phyloP scores from a whole-genome alignment of 352 stramenopile species.

The Pythium inflatum region DNA sequence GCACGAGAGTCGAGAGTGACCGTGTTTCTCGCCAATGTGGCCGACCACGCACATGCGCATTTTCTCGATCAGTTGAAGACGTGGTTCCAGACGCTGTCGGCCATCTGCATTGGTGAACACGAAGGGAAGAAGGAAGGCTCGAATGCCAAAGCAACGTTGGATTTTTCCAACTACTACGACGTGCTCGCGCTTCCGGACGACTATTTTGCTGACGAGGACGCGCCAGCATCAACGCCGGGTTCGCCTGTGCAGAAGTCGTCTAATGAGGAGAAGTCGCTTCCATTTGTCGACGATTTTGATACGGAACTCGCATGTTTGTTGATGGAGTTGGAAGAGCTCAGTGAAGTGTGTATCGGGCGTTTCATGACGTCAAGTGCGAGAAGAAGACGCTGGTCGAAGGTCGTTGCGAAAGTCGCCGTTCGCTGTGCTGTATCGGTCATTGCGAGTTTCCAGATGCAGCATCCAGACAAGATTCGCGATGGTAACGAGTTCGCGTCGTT shows the following conservation, averaged over 20 bases:
- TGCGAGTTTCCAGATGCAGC: conserved; percentile 27
- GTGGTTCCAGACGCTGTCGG: background rate
- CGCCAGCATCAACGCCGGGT: background rate
- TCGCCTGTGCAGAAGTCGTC: background rate
- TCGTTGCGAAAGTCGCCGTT: conserved; percentile 37
- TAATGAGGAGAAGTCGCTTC: conserved; percentile 9
- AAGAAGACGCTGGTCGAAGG: conserved; percentile 41
- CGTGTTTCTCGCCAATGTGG: background rate
- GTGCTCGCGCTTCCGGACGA: conserved; percentile 5
- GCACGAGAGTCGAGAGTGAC: background rate
- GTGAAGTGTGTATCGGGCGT: conserved; percentile 30
- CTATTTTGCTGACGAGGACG: conserved; percentile 9
- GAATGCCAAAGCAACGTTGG: background rate
- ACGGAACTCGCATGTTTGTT: conserved; percentile 35
- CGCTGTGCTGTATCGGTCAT: conserved; percentile 30
- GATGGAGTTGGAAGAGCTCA: conserved; percentile 31
- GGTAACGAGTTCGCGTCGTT: background rate
- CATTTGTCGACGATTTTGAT: conserved; percentile 32
- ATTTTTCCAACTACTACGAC: conserved; percentile 1
- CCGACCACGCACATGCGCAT: conserved; percentile 16
- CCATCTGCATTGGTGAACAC: background rate
- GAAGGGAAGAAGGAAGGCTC: background rate
- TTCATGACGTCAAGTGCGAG: conserved; percentile 41
- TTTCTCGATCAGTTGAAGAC: conserved; percentile 1
- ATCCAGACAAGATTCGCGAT: conserved; percentile 22